Evolutionary conservation across 371 early-diverging fungal genomes (phyloP), one percentile per base, ranked within the genome.

Genomic region (Lichtheimia ornata): DNA sequence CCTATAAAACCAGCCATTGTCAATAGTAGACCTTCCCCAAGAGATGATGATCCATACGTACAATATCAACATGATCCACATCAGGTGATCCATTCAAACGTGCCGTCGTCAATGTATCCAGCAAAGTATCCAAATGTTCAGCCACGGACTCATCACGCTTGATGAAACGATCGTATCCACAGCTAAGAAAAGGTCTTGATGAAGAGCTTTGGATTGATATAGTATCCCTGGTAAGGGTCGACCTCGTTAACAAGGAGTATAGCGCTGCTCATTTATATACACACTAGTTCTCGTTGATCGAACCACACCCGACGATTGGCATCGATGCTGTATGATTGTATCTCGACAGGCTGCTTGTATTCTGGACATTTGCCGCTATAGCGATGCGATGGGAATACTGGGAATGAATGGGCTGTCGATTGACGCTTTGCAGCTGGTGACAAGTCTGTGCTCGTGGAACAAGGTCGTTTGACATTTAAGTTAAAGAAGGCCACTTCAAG

Each of bases 51-150:
- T 4, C 50, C 59, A 20, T 42, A 60, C 65, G 58, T 73, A 84
- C 82, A 77, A 83, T 73, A 76, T 77, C 71, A 58, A 65, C 75
- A 41, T 61, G 25, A 20, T 41, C 57, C 12, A 49, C 54, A 44
- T 64, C 53, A 4, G 52, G 9, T 22, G 41, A 35, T 7, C 35
- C 25, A 30, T 70, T 65, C 45, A n/a, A 67, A 62, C 56, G 58
- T 20, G 58, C 53, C 27, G 70, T 43, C 0, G 77, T 76, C 40
- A 95, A 63, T 0, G 88, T 84, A 47, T 85, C 83, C 30, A 95
- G 72, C 42, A 97, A 63, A 0, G 92, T 88, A 68, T 97, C 93
- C 40, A 97, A 76, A 62, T 91, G 91, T 59, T 95, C 97, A 25
- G 84, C 73, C 5, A 79, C 69, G 12, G 72, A 61, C 12, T 60